These are phyloP conservation scores for Nannochloris sp. DNA, from an alignment of 139 green algal species.

Conservation along the genomic window DNA sequence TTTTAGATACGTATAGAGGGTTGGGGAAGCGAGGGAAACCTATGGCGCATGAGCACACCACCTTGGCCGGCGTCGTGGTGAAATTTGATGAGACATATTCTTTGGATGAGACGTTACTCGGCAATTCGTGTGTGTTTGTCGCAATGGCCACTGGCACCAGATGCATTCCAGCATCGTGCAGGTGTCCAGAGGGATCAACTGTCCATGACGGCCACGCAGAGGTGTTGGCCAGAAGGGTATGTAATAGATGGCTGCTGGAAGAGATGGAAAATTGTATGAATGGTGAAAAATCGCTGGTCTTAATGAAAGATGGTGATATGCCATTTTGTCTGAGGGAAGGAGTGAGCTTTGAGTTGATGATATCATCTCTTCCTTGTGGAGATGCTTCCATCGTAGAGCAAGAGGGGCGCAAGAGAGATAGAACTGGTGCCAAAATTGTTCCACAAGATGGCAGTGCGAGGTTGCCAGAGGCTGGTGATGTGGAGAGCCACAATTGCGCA, in stretches of 20 bases:
- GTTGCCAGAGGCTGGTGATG: slow-evolving; percentile 43
- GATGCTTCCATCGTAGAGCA: slow-evolving; percentile 56
- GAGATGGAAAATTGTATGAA: slow-evolving; percentile 27
- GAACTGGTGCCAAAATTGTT: slow-evolving; percentile 43
- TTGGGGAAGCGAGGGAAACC: slow-evolving; percentile 70
- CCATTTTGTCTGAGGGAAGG: slow-evolving; percentile 37
- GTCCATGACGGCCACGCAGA: slow-evolving; percentile 78
- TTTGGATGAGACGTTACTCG: neutral
- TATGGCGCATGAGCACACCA: slow-evolving; percentile 64
- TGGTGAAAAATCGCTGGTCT: neutral
- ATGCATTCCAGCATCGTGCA: slow-evolving; percentile 41
- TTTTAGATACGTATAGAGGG: slow-evolving; percentile 20
- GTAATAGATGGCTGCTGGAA: slow-evolving; percentile 56
- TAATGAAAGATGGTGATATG: slow-evolving; percentile 4
- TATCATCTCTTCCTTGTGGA: slow-evolving; percentile 75
- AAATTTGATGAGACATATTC: neutral
- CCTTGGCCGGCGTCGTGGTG: slow-evolving; percentile 51
- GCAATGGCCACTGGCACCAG: slow-evolving; percentile 73
- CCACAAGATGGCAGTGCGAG: neutral
- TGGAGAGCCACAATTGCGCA: slow-evolving; percentile 38
- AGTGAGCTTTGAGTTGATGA: slow-evolving; percentile 62
- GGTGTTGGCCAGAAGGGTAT: slow-evolving; percentile 48
- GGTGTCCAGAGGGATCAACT: slow-evolving; percentile 15
- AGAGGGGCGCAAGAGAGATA: slow-evolving; percentile 5
- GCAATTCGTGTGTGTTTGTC: slow-evolving; percentile 30